Evolutionary conservation across 2,329 filamentous ascomycete genomes (phyloP).

Genomic region (Pseudomassariella vexata): DNA sequence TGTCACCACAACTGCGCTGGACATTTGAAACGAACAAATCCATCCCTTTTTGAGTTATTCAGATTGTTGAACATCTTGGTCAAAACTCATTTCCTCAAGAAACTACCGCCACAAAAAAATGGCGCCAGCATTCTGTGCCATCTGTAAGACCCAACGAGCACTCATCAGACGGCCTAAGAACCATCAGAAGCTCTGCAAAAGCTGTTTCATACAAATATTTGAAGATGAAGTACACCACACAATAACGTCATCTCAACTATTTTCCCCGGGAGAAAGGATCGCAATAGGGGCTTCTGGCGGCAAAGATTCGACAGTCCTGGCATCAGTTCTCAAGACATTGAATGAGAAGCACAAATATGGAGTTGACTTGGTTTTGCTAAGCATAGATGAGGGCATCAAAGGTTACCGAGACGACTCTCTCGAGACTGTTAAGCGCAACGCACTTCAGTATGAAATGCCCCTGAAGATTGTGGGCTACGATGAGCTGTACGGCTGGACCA

Average conservation of each 20-base stretch:
- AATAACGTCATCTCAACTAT: conserved; percentile 75
- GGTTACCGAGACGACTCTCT: conserved; percentile 94
- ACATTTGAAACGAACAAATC: too few species aligned
- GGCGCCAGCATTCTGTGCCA: conserved; percentile 70
- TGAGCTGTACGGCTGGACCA: conserved; percentile 96
- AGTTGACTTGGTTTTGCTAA: conserved; percentile 78
- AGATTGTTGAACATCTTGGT: too few species aligned
- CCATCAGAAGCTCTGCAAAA: conserved; percentile 84
- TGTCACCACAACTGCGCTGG: neutral
- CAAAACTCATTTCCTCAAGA: conserved; percentile 6
- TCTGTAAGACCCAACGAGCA: conserved; percentile 72
- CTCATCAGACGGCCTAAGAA: conserved; percentile 94
- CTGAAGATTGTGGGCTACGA: conserved; percentile 89
- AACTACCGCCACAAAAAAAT: too few species aligned
- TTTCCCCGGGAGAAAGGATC: conserved; percentile 75
- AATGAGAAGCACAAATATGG: conserved; percentile 88
- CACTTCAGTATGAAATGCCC: conserved; percentile 83
- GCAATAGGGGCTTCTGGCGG: conserved; percentile 95
- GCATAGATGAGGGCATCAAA: conserved; percentile 95
- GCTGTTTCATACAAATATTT: conserved; percentile 82
- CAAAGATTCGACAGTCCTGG: conserved; percentile 95
- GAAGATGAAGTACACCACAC: conserved; percentile 94
- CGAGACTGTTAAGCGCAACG: conserved; percentile 94
- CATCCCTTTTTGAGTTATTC: too few species aligned
- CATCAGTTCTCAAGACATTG: conserved; percentile 87